Percentiles rank a stretch among this genome's conserved stretches.
Conservation (phyloP, 306 rosid species). For the Quillaja saponaria region DNA sequence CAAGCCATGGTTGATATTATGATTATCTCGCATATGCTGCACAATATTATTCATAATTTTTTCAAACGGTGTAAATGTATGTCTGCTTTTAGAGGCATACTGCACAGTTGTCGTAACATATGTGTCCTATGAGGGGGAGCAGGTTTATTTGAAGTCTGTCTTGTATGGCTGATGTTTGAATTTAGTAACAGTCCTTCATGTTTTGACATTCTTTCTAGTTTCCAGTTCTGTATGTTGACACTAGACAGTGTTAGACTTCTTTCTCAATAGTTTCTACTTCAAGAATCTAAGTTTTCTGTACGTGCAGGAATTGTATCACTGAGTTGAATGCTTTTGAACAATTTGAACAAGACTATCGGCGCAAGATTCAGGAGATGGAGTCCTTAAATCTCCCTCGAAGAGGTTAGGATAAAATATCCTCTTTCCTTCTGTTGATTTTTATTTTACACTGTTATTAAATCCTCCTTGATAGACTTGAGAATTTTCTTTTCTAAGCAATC, state of each 20-base stretch:
- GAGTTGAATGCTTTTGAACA: constrained; percentile 70
- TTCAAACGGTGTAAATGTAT: background rate
- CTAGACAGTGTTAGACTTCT: constrained; percentile 9
- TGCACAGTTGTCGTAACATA: constrained; percentile 1
- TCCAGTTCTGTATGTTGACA: constrained; percentile 1
- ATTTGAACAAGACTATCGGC: constrained; percentile 84
- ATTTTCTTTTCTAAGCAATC: no score
- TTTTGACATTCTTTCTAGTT: constrained; percentile 11
- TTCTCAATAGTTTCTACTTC: constrained; percentile 6
- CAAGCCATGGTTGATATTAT: constrained; percentile 21
- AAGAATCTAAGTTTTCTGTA: constrained; percentile 28
- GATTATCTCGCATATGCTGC: constrained; percentile 26
- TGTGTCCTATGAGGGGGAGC: no score
- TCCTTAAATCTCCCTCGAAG: constrained; percentile 65
- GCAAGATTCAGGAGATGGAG: constrained; percentile 70
- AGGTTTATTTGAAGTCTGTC: no score
- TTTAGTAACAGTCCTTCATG: constrained; percentile 6
- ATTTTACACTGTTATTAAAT: background rate
- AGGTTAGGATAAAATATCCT: constrained; percentile 50
- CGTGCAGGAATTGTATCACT: constrained; percentile 80
- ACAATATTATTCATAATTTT: constrained; percentile 17
- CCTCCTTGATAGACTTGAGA: background rate
- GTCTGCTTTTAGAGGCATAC: constrained; percentile 4
- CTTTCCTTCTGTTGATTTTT: background rate
- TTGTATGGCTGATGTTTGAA: background rate